Base-by-base conservation (phyloP, 306 rosid genomes). In the Castanea crenata region DNA sequence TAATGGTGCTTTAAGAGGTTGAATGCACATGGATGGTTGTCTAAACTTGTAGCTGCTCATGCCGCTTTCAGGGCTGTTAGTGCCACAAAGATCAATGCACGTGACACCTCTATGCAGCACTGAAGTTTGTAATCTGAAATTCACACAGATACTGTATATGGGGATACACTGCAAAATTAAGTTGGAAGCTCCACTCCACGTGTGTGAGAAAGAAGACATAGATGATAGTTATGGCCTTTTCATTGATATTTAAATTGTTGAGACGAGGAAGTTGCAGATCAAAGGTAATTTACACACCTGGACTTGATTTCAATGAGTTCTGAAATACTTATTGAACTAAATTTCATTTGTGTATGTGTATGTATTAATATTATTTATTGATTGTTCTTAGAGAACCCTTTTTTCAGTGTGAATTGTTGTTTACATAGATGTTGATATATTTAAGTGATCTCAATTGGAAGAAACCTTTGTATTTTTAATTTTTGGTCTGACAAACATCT, bases 271-370 rank as follows among this genome's bases (percentile, higher is more conserved):
- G 82, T 63, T 52, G 55, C 74, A 32, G 68, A 75, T 38, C 69
- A 75, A 15, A 79, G 73, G 75, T 55, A 74, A 62, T 62, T 71
- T 79, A 61, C 70, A 20, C 68, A 75, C 75, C 55, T 63, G 74
- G 71, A 74, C 61, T 25, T 55, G 32, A 68, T 75, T 70, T 69
- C 63, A 41, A 69, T 71, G 32, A 69, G 74, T 84, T 81, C 81
- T 69, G 75, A 79, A 73, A 69, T 86, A 55, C 61, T 84, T 77
- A 62, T 74, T 76, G 73, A 56, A 70, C 78, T 79, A 75, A 73
- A 68, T 82, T 73, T 73, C 71, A 54, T 86, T 75, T 34, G 74
- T 76, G 35, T 56, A 77, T 59, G 69, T 83, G 79, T 76, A 75
- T 74, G 81, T 85, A 58, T 54, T 15, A 71, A 63, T 73, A 10